Conservation (phyloP, 1,139 yeast species). For the Suhomyces chickasaworum region DNA sequence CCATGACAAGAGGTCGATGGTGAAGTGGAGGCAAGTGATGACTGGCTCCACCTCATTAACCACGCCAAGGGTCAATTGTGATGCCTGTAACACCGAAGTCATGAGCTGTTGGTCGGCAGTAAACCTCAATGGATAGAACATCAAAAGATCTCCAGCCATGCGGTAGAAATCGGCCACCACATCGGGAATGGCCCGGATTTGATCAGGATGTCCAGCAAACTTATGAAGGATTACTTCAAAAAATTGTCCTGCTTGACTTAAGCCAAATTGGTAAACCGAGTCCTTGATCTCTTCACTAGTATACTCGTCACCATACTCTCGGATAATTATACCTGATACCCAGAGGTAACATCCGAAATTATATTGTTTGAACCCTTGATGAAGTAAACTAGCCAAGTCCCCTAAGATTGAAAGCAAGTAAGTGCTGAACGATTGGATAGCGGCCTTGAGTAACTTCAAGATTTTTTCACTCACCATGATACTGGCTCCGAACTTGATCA, state of each 20-base stretch:
- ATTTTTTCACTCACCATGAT: constrained; percentile 71
- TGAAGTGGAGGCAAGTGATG: constrained; percentile 67
- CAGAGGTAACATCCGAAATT: constrained; percentile 84
- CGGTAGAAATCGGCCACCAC: constrained; percentile 87
- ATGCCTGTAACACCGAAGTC: constrained; percentile 59
- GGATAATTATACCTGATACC: constrained; percentile 83
- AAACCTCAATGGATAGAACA: constrained; percentile 73
- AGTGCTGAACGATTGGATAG: constrained; percentile 68
- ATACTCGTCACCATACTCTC: constrained; percentile 73
- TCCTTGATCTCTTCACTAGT: constrained; percentile 38
- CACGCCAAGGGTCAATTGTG: constrained; percentile 53
- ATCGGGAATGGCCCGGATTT: constrained; percentile 59
- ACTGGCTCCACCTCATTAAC: constrained; percentile 75
- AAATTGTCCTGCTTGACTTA: constrained; percentile 47
- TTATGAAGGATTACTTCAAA: constrained; percentile 33
- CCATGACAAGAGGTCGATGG: constrained; percentile 81
- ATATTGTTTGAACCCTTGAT: constrained; percentile 68
- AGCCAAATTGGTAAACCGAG: constrained; percentile 51
- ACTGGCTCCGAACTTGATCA: constrained; percentile 57
- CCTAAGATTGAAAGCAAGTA: constrained; percentile 65
- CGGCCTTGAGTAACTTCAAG: constrained; percentile 65
- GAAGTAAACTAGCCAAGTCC: constrained; percentile 60
- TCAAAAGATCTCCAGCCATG: constrained; percentile 75
- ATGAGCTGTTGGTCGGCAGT: constrained; percentile 59
- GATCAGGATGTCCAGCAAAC: constrained; percentile 23